Evolutionary conservation across 257 asterid genomes (phyloP).

Genomic region (Verbena officinalis): DNA sequence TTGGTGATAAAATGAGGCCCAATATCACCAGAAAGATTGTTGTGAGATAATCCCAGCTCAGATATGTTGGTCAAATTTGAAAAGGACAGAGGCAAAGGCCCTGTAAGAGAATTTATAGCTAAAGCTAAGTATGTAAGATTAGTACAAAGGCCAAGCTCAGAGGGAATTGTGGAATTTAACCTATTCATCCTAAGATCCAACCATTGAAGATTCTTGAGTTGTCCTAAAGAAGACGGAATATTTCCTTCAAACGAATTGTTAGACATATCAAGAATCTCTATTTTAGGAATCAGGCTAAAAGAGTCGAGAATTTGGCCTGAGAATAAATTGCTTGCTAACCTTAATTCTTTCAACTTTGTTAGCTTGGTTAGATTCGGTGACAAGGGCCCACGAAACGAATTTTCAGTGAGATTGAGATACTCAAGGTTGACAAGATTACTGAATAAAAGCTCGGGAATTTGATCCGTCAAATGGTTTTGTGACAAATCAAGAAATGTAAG

Average conservation of each 20-base stretch:
- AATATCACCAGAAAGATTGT: slow-evolving; percentile 61
- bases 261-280: slow-evolving; percentile 45
- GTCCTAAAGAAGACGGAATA: slow-evolving; percentile 48
- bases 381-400: slow-evolving; percentile 56
- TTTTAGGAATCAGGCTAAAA: slow-evolving; percentile 39
- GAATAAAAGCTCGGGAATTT: slow-evolving; percentile 61
- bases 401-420: slow-evolving; percentile 47
- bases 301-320: slow-evolving; percentile 55
- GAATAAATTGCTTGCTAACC: slow-evolving; percentile 44
- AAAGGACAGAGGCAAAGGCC: slow-evolving; percentile 66
- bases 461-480: slow-evolving; percentile 51
- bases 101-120: slow-evolving; percentile 51
- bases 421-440: slow-evolving; percentile 51
- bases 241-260: slow-evolving; percentile 61
- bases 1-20: slow-evolving; percentile 40
- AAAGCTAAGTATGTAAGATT: slow-evolving; percentile 46
- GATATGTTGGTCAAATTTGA: slow-evolving; percentile 56
- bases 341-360: slow-evolving; percentile 51
- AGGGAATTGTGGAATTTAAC: slow-evolving; percentile 48
- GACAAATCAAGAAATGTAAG: slow-evolving; percentile 72
- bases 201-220: slow-evolving; percentile 34
- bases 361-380: slow-evolving; percentile 50
- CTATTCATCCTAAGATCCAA: slow-evolving; percentile 40
- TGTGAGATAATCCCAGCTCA: slow-evolving; percentile 64
- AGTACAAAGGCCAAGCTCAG: slow-evolving; percentile 52